Evolutionary conservation across 805 yeast species (phyloP).

Genomic region (Sugiyamaella marilandica): DNA sequence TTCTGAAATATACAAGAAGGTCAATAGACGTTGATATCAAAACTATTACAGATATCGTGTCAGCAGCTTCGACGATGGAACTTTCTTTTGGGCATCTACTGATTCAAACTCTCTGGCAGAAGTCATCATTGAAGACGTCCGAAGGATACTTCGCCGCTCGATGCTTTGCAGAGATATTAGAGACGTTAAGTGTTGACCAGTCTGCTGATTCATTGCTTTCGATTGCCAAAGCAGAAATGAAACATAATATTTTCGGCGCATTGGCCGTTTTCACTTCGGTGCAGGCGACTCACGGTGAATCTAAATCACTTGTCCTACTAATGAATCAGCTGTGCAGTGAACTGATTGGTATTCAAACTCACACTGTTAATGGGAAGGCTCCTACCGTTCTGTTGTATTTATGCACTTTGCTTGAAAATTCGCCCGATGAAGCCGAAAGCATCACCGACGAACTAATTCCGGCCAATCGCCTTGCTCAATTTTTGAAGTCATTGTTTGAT

Average conservation of each 20-base stretch:
- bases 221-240: not conserved
- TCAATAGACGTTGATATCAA: not conserved
- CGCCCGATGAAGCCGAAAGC: conserved; percentile 34
- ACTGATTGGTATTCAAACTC: conserved; percentile 33
- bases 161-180: not conserved
- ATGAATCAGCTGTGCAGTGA: conserved; percentile 64
- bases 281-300: not conserved
- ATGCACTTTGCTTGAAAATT: conserved; percentile 40
- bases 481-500: conserved; percentile 45
- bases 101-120: conserved; percentile 6
- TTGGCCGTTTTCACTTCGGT: not conserved
- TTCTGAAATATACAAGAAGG: not conserved
- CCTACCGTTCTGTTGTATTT: conserved; percentile 43
- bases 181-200: not conserved
- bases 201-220: not conserved
- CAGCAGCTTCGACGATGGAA: not conserved
- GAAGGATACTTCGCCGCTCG: conserved; percentile 15
- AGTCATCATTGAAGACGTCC: not conserved
- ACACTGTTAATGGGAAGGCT: conserved; percentile 1
- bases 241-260: conserved; percentile 1
- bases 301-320: conserved; percentile 37
- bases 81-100: not conserved
- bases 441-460: conserved; percentile 44
- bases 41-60: not conserved
- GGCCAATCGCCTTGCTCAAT: conserved; percentile 59